Evolutionary conservation across 352 stramenopile genomes (phyloP), one percentile per base, ranked within the genome.

Genomic region (Globisporangium polare): DNA sequence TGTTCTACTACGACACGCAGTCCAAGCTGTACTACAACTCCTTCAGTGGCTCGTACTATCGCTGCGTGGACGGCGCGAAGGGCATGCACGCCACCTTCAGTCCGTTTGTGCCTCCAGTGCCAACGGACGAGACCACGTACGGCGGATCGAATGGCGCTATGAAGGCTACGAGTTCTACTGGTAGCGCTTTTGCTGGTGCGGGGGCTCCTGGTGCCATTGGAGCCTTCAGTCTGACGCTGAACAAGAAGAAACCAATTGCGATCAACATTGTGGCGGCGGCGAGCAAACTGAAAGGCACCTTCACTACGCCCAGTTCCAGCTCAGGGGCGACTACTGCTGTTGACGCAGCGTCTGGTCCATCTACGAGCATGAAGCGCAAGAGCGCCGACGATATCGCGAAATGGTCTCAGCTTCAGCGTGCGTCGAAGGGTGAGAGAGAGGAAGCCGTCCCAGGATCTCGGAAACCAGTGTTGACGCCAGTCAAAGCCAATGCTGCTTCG

Each of bases 1-100:
- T 90, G 83, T 95, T 92, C 33, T 94, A 92, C 68, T 94, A 92
- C 69, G 70, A 92, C 55, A 67, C 80, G 37, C 73, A 83, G 20
- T 77, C 80, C 17, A 91, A 87, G 58, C 49, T 92, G 4, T 95
- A 94, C 65, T 83, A 86, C 62, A 92, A 80, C 56, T 72, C 69
- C 27, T 95, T 89, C 46, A 78, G 65, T 3, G 84, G 86, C 26
- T 43, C 68, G 45, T 95, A 95, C 67, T 92, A 85, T 54, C 63
- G 39, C 8, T 91, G 80, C 45, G 22, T 55, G 9, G 63, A 72
- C 29, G 50, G 68, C 31, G 12, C 53, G 2, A 62, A 63, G 10
- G 77, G 65, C 0, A 57, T 60, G 2, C 53, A 50, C 24, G 62
- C 64, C 5, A 72, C 70, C 18, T 95, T 94, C 61, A 58, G 77